These are phyloP conservation scores for Russula lepida DNA, from an alignment of 768 basidiomycete genomes.

Conservation along the genomic window DNA sequence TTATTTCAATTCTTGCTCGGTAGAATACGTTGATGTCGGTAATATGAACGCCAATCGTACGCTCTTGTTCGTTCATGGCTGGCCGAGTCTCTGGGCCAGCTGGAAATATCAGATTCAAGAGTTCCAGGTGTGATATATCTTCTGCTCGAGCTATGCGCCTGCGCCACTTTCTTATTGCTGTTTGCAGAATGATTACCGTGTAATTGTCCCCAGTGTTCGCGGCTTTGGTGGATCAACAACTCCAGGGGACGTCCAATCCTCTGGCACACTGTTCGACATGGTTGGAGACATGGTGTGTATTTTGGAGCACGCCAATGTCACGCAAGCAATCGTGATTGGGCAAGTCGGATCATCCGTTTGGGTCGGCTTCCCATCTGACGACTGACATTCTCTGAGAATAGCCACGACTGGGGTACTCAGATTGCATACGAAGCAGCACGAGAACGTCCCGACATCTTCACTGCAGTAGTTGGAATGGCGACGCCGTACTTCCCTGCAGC, in stretches of 20 bases:
- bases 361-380: neutral
- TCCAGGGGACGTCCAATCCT: conserved; percentile 51
- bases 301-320: conserved; percentile 41
- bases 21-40: conserved; percentile 46
- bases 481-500: conserved; percentile 57
- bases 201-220: conserved; percentile 55
- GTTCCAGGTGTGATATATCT: conserved; percentile 40
- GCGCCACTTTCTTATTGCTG: neutral
- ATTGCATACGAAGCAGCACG: conserved; percentile 63
- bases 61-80: conserved; percentile 67
- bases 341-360: conserved; percentile 21
- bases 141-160: neutral
- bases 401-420: conserved; percentile 71
- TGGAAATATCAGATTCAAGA: conserved; percentile 67
- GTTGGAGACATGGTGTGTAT: conserved; percentile 58
- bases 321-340: conserved; percentile 57
- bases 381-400: conserved; percentile 23
- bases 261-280: conserved; percentile 51
- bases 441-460: conserved; percentile 55
- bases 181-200: conserved; percentile 46
- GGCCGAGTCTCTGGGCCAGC: conserved; percentile 70
- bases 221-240: conserved; percentile 66
- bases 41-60: conserved; percentile 44
- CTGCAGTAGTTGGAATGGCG: conserved; percentile 47
- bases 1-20: neutral